A percentile compares a stretch with the other conserved stretches of the same genome.
Conservation (phyloP, 2,329 filamentous ascomycete species). For the Akanthomyces muscarius region DNA sequence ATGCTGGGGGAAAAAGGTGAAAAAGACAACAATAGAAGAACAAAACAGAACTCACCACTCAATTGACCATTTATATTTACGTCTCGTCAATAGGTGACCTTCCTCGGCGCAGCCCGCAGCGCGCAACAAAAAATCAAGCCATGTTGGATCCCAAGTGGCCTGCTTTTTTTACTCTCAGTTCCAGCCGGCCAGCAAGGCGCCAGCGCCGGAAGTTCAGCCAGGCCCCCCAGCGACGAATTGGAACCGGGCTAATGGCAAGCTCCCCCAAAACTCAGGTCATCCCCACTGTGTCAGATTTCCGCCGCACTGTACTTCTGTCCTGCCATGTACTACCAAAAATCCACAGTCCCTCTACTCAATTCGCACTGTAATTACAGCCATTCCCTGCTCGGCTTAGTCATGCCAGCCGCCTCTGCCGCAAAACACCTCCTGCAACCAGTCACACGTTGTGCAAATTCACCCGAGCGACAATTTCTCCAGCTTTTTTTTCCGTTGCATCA, state of each 20-base stretch:
- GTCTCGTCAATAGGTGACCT: not conserved
- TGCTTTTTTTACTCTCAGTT: not conserved
- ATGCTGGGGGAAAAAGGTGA: not conserved
- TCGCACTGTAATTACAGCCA: constrained; percentile 27
- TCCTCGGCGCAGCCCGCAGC: constrained; percentile 9
- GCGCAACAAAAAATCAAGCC: constrained; percentile 5
- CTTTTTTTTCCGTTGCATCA: constrained; percentile 1
- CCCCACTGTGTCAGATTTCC: constrained; percentile 14
- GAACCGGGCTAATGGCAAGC: constrained; percentile 25
- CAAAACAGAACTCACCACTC: not conserved
- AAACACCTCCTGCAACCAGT: constrained; percentile 30
- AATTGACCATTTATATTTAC: not conserved
- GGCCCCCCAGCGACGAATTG: constrained; percentile 22
- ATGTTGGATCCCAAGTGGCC: constrained; percentile 6
- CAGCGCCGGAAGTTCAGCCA: not conserved
- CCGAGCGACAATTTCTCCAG: constrained; percentile 11
- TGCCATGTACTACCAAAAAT: not conserved
- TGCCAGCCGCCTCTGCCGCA: constrained; percentile 24
- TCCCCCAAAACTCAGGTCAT: constrained; percentile 10
- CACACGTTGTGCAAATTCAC: constrained; percentile 18
- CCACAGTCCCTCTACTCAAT: constrained; percentile 20
- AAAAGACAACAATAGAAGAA: not conserved
- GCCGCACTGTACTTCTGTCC: constrained; percentile 21
- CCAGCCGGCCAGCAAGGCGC: not conserved
- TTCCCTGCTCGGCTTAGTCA: constrained; percentile 31